A percentile compares a stretch with the other conserved stretches of the same genome.
Evolutionary conservation across 148 eudicot genomes (phyloP).

Genomic region (Rhododendron ferrugineum): DNA sequence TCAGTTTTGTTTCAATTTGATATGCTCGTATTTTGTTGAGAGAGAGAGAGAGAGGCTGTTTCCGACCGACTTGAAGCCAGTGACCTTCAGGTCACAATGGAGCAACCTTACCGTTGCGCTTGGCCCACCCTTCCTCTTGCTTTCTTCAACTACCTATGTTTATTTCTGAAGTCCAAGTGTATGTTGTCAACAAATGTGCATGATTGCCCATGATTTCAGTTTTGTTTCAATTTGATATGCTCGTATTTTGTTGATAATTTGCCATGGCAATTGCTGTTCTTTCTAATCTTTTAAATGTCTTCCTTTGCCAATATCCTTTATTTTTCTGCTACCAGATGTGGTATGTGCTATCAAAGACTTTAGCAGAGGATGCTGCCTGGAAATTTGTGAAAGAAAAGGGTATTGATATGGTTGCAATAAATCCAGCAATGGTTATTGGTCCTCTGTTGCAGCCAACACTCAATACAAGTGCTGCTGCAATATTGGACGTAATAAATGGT

Average conservation of each 20-base stretch:
- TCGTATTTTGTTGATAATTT: background rate
- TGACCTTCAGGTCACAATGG: background rate
- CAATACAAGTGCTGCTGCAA: conserved; percentile 20
- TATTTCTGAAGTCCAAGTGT: background rate
- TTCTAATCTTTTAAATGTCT: background rate
- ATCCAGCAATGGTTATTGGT: conserved; percentile 30
- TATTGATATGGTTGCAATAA: conserved; percentile 21
- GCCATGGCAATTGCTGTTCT: background rate
- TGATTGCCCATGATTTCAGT: background rate
- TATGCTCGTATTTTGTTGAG: too few species aligned
- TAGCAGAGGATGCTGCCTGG: conserved; percentile 22
- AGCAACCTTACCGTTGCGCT: too few species aligned
- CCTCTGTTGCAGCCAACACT: conserved; percentile 34
- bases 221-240: background rate
- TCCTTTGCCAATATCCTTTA: background rate
- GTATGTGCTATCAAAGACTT: conserved; percentile 21
- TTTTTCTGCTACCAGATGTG: conserved; percentile 3
- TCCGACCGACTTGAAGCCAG: too few species aligned
- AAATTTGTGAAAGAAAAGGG: conserved; percentile 12
- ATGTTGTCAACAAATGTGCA: background rate
- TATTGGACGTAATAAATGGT: conserved; percentile 25
- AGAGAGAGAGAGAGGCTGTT: background rate
- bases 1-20: too few species aligned
- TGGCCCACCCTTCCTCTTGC: background rate
- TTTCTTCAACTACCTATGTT: background rate